These are phyloP conservation scores for Sarcomyxa edulis DNA, from an alignment of 768 basidiomycete species.

Conservation along the genomic window DNA sequence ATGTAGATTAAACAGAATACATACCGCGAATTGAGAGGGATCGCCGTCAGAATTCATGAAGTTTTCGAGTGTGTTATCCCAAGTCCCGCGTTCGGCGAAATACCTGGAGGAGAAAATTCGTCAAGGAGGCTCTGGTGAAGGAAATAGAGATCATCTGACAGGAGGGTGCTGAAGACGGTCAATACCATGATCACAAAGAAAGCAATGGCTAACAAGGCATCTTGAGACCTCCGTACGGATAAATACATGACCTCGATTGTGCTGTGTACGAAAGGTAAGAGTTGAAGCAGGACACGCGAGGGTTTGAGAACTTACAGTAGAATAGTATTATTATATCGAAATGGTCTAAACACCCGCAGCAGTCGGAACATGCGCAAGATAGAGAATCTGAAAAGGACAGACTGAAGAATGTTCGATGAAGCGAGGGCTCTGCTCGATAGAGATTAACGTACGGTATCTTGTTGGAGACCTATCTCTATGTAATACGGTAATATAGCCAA, in stretches of 20 bases:
- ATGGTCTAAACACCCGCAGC: slow-evolving; percentile 84
- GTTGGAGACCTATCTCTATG: slow-evolving; percentile 74
- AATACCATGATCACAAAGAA: slow-evolving; percentile 89
- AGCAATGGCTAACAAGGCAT: slow-evolving; percentile 79
- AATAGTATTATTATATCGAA: slow-evolving; percentile 78
- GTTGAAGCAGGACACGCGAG: background rate
- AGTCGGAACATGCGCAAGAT: slow-evolving; percentile 88
- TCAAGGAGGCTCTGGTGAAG: background rate
- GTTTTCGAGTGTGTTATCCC: slow-evolving; percentile 75
- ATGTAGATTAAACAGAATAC: slow-evolving; percentile 13
- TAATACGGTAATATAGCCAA: slow-evolving; percentile 87
- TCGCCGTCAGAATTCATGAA: slow-evolving; percentile 87
- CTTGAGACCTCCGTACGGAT: slow-evolving; percentile 78
- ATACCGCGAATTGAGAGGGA: slow-evolving; percentile 70
- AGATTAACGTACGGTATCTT: slow-evolving; percentile 69
- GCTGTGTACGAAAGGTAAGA: slow-evolving; percentile 25
- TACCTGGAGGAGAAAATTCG: slow-evolving; percentile 43
- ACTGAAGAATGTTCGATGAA: slow-evolving; percentile 31
- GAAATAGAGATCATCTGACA: slow-evolving; percentile 38
- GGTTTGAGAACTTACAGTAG: slow-evolving; percentile 51
- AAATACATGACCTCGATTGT: slow-evolving; percentile 94
- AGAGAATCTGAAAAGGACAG: slow-evolving; percentile 84
- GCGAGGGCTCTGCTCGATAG: background rate
- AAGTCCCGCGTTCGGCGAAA: slow-evolving; percentile 86
- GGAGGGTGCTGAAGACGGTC: slow-evolving; percentile 80